Percentiles rank a stretch among this genome's conserved stretches.
phyloP scores from a whole-genome alignment of 2,329 filamentous ascomycete species.

The Neophaeococcomyces aloes region DNA sequence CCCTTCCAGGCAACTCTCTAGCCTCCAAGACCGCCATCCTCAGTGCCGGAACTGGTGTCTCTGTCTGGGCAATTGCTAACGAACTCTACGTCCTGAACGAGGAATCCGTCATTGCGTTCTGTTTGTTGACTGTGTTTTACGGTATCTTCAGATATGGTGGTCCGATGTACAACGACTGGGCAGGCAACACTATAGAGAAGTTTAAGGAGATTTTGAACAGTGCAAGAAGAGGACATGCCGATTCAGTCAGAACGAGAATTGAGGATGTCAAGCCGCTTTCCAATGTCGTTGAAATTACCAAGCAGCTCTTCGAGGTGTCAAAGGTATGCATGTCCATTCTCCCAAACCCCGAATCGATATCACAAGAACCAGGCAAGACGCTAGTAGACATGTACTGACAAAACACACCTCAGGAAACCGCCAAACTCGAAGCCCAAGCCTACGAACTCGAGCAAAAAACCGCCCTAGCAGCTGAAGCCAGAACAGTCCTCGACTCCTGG shows the following conservation, averaged over 20 bases:
- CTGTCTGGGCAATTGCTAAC: slow-evolving; percentile 93
- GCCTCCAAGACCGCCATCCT: slow-evolving; percentile 95
- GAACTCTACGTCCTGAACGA: slow-evolving; percentile 99
- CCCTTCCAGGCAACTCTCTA: slow-evolving; percentile 82
- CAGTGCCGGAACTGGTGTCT: slow-evolving; percentile 80
- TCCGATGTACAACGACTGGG: slow-evolving; percentile 86
- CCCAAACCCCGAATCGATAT: neutral
- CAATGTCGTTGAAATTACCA: slow-evolving; percentile 91
- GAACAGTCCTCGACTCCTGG: slow-evolving; percentile 94
- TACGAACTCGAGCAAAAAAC: slow-evolving; percentile 97
- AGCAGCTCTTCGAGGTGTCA: slow-evolving; percentile 92
- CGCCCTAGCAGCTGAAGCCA: slow-evolving; percentile 82
- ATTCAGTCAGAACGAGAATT: slow-evolving; percentile 90
- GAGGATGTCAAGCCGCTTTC: slow-evolving; percentile 89
- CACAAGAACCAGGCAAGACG: neutral
- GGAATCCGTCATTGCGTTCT: slow-evolving; percentile 90
- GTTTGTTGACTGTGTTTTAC: slow-evolving; percentile 84
- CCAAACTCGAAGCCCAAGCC: slow-evolving; percentile 85
- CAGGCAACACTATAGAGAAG: slow-evolving; percentile 76
- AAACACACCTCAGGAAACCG: slow-evolving; percentile 65
- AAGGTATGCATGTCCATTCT: slow-evolving; percentile 54
- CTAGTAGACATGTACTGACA: slow-evolving; percentile 3
- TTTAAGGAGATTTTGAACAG: slow-evolving; percentile 92
- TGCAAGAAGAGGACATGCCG: slow-evolving; percentile 86
- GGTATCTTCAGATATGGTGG: slow-evolving; percentile 89